Evolutionary conservation across 202 grass and related monocot species (phyloP).

Genomic region (Schoenoplectus tabernaemontani): DNA sequence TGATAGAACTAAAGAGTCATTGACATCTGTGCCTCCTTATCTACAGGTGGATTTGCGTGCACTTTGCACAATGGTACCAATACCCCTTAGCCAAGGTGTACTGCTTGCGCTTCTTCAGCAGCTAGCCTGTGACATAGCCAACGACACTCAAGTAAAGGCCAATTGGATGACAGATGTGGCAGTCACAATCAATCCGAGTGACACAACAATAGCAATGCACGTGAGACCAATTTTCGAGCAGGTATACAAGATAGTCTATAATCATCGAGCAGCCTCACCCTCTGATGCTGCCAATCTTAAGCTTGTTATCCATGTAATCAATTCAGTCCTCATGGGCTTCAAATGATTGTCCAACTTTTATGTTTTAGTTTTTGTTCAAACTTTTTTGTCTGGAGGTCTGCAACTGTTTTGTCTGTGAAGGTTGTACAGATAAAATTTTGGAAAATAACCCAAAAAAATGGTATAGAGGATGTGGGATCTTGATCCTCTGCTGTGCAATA

Average conservation of each 20-base stretch:
- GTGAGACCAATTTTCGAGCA: slow-evolving; percentile 87
- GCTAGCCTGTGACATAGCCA: slow-evolving; percentile 63
- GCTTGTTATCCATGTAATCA: slow-evolving; percentile 76
- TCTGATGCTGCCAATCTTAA: slow-evolving; percentile 40
- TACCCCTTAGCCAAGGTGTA: slow-evolving; percentile 78
- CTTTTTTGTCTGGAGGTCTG: neutral
- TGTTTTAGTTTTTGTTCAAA: slow-evolving; percentile 11
- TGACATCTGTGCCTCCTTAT: slow-evolving; percentile 13
- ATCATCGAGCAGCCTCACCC: slow-evolving; percentile 35
- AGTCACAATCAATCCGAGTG: slow-evolving; percentile 53
- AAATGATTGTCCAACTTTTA: slow-evolving; percentile 40
- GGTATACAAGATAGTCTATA: slow-evolving; percentile 49
- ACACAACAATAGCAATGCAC: slow-evolving; percentile 51
- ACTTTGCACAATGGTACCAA: slow-evolving; percentile 44
- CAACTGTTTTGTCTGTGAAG: slow-evolving; percentile 20
- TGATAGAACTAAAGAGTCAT: neutral
- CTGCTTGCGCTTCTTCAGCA: slow-evolving; percentile 90
- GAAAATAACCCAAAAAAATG: slow-evolving; percentile 1
- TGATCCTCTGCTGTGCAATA: too few relatives aligned
- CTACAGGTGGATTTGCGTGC: slow-evolving; percentile 74
- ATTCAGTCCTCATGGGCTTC: slow-evolving; percentile 62
- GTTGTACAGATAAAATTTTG: slow-evolving; percentile 55
- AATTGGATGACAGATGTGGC: slow-evolving; percentile 73
- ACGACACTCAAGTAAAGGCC: slow-evolving; percentile 53
- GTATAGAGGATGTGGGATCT: neutral